Base-by-base conservation (phyloP, 108 stramenopile genomes). In the Cyclotella atomus region DNA sequence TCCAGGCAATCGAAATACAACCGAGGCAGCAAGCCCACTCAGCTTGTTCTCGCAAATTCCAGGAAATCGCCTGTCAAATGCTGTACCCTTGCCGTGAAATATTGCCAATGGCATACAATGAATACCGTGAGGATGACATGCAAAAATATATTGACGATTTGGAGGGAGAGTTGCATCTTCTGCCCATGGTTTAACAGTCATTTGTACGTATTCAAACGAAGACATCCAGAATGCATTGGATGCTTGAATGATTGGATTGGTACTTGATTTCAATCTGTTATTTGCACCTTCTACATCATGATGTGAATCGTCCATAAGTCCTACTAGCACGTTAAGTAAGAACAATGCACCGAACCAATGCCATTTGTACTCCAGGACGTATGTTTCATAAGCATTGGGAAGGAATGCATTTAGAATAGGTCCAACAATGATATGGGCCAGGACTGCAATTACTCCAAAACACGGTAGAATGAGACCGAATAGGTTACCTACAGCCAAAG, bases 1-100 rank as follows among this genome's bases (percentile, higher is more conserved):
- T 9, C 88, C 54, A 5, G 91, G 91, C 19, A 89, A 71, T 30
- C 33, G 34, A 65, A 92, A 92, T 34, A 92, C 49, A 30, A 88
- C 78, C 17, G 89, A 70, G 2, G 91, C 91, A 19, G 84, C 78
- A 41, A 92, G 64, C 8, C 82, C 66, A 20, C 61, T 65, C 2
- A 85, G 21, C 23, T 81, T 83, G 17, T 56, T 54, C 12, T 65
- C 75, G 20, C 73, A 74, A 21, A 85, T 46, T 34, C 72, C 68
- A 6, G 81, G 80, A 59, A 82, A 83, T 44, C 27, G 35, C 34
- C 59, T 45, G 59, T 82, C 76, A 65, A 82, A 85, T 4, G 59
- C 53, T 19, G 74, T 70, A 8, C 59, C 77, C 34, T 44, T 50
- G 36, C 46, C 33, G 55, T 61, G 59, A 28, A 80, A 71, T 28